Conservation (phyloP, 768 basidiomycete species). For the Amanita jacksonii region DNA sequence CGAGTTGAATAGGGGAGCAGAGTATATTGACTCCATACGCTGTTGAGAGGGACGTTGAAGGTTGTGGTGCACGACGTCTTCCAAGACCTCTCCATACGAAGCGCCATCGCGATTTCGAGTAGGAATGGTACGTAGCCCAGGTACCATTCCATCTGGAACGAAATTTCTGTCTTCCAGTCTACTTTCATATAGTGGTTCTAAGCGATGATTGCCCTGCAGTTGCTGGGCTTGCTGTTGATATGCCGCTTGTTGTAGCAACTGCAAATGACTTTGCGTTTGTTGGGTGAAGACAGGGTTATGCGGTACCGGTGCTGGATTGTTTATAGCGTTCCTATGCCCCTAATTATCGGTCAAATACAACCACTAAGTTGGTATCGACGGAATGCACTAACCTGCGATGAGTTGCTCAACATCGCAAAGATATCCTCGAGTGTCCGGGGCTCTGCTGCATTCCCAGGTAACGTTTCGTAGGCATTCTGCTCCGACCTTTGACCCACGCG, state of each 20-base stretch:
- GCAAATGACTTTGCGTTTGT: conserved; percentile 28
- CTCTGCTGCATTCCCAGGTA: conserved; percentile 32
- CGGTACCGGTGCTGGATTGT: conserved; percentile 16
- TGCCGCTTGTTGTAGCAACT: conserved; percentile 29
- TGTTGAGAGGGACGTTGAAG: conserved; percentile 44
- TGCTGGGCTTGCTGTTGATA: conserved; percentile 37
- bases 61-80: conserved; percentile 55
- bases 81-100: conserved; percentile 50
- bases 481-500: conserved; percentile 40
- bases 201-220: conserved; percentile 35
- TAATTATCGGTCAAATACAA: too few relatives aligned
- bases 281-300: conserved; percentile 23
- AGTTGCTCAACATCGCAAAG: conserved; percentile 71
- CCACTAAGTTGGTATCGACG: too few relatives aligned
- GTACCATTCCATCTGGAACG: conserved; percentile 79
- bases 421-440: conserved; percentile 69
- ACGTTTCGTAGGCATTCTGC: conserved; percentile 23
- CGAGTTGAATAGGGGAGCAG: conserved; percentile 40
- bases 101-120: conserved; percentile 49
- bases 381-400: conserved; percentile 49
- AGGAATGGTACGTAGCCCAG: conserved; percentile 62
- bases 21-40: conserved; percentile 49
- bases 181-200: conserved; percentile 66
- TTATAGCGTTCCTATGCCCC: conserved; percentile 23
- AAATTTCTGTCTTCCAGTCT: conserved; percentile 70